Evolutionary conservation across 345 rosid species (phyloP).

Genomic region (Eucalyptus caleyi): DNA sequence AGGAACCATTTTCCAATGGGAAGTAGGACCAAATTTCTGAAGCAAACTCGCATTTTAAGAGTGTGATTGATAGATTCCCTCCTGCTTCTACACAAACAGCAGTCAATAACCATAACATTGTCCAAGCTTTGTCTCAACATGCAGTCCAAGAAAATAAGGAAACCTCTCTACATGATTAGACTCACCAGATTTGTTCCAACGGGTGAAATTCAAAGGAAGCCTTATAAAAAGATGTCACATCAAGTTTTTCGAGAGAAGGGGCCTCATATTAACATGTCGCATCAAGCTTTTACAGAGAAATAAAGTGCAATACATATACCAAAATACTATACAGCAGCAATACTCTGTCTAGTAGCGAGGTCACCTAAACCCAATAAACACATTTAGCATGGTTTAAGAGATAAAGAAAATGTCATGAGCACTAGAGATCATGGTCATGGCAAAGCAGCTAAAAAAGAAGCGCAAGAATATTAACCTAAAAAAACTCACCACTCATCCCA

Average conservation of each 20-base stretch:
- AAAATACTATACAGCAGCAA: neutral
- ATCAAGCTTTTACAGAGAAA: neutral
- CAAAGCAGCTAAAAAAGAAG: neutral
- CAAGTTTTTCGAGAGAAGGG: neutral
- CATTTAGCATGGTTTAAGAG: neutral
- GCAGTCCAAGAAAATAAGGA: neutral
- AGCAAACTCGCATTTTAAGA: neutral
- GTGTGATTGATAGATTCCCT: neutral
- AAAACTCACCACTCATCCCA: conserved; percentile 72
- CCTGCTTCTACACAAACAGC: neutral
- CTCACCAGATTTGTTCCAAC: neutral
- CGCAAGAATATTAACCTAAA: neutral
- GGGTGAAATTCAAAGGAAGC: neutral
- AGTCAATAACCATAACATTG: neutral
- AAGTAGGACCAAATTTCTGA: neutral
- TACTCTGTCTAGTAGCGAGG: neutral
- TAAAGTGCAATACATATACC: neutral
- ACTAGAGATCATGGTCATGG: neutral
- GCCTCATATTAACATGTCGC: neutral
- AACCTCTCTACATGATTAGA: neutral
- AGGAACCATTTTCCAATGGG: neutral
- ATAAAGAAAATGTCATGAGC: neutral
- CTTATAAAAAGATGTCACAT: neutral
- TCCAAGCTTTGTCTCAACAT: neutral
- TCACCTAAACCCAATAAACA: neutral